Percentiles rank a stretch among this genome's conserved stretches.
Conservation (phyloP, 139 green algal species). For the Ettlia oleoabundans region DNA sequence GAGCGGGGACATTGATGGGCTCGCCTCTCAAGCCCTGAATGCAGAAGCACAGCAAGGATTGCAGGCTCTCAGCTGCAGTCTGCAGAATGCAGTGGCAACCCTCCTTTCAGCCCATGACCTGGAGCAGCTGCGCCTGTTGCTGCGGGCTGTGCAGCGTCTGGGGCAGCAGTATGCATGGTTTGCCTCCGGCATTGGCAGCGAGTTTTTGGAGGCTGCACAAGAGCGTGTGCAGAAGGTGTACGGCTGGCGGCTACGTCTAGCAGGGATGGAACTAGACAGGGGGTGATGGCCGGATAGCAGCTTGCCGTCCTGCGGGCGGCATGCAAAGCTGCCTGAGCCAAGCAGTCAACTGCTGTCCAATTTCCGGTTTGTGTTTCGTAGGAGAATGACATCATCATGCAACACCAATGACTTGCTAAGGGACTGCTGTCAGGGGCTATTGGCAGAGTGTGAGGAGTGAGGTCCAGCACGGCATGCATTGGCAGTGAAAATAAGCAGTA, state of each 20-base stretch:
- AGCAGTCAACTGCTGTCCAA: too few species aligned
- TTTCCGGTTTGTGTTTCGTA: too few species aligned
- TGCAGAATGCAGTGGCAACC: neutral
- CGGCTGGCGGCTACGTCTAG: slow-evolving; percentile 18
- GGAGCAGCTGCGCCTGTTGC: slow-evolving; percentile 32
- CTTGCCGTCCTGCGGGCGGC: neutral
- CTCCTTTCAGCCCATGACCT: slow-evolving; percentile 20
- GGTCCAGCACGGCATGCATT: too few species aligned
- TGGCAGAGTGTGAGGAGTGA: too few species aligned
- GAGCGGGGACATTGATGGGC: too few species aligned
- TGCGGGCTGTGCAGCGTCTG: slow-evolving; percentile 13
- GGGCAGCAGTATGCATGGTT: slow-evolving; percentile 3
- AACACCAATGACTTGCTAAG: too few species aligned
- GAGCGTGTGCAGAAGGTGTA: neutral
- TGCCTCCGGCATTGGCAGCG: neutral
- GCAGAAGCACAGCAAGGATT: neutral
- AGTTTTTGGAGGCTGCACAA: neutral
- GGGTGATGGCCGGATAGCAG: neutral
- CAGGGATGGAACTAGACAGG: neutral
- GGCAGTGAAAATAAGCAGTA: too few species aligned
- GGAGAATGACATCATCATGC: too few species aligned
- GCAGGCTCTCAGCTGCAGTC: neutral
- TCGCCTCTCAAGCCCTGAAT: too few species aligned
- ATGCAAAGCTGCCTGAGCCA: too few species aligned
- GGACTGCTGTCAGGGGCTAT: too few species aligned